phyloP scores from a whole-genome alignment of 257 asterid genomes.

The Solanum phureja region DNA sequence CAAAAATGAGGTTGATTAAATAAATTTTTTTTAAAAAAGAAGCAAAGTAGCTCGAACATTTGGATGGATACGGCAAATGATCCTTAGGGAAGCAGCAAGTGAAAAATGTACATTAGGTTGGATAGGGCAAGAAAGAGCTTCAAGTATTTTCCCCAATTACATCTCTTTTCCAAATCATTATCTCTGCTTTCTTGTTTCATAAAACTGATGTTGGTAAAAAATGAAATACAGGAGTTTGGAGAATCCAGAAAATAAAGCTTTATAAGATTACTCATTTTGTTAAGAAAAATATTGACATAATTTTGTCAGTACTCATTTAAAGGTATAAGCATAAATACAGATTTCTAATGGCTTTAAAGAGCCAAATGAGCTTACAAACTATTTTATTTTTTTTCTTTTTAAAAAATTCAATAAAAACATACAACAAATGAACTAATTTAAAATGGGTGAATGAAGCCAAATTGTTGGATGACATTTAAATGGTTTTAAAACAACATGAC shows the following conservation, averaged over 20 bases:
- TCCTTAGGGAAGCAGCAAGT: background rate
- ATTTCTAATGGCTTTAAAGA: background rate
- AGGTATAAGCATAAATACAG: background rate
- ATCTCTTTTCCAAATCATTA: background rate
- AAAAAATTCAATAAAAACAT: background rate
- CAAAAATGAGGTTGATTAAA: background rate
- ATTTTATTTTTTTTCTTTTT: background rate
- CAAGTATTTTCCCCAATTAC: background rate
- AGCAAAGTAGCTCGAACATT: background rate
- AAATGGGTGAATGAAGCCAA: no score
- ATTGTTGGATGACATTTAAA: no score
- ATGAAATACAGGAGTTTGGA: background rate
- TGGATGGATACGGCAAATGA: background rate
- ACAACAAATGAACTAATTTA: no score
- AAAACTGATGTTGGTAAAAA: background rate
- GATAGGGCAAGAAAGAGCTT: background rate
- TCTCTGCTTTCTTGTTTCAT: background rate
- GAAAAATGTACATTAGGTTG: background rate
- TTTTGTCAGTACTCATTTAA: background rate
- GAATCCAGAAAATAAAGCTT: background rate
- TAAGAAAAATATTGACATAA: background rate
- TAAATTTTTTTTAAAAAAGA: no score
- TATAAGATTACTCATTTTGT: background rate
- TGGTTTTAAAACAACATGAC: no score
- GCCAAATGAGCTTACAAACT: background rate